Base-by-base conservation (phyloP, 768 basidiomycete genomes). In the Tulasnella sp. region DNA sequence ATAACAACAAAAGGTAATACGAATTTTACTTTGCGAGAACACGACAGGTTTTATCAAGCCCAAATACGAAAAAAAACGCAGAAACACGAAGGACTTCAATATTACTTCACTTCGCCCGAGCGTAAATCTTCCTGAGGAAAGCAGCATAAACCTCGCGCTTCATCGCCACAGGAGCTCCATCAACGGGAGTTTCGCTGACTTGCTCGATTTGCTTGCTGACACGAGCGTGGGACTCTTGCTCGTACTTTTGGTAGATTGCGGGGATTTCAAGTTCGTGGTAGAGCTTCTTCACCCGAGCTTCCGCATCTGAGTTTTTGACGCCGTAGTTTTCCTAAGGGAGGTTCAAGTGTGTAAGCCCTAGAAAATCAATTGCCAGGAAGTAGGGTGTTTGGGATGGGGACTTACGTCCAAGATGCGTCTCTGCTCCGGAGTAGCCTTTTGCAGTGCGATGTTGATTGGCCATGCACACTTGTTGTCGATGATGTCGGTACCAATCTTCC, bases 391-490 rank as follows among this genome's bases (percentile, higher is more conserved):
- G 34, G 17, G 45, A 49, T 19, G 45, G 1, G n/a, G 8, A 79
- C 84, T 78, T 79, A 84, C 84, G 77, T 87, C 86, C 31, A 87
- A 83, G 37, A 84, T 80, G 71, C 83, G 82, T 15, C 86, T 81
- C 79, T 87, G 86, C 54, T 84, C 84, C 1, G 83, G 80, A 4
- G 81, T 82, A 37, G 83, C 85, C 73, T 81, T 77, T 73, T 81
- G 78, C 76, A 99, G 86, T 37, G 95, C 97, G 29, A 89, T 90
- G 84, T 97, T 98, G 83, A 99, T 87, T 80, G 91, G 91, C 97
- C 97, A 99, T 22, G 92, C 92, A 84, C 97, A 99, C 85, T 99
- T 99, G 89, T 98, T 98, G 84, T 99, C 97, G 77, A 98, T 83
- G 81, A 99, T 99, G 83, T 99, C 97, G 19, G 97, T 99, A 29